Base-by-base conservation (phyloP, 495 filamentous ascomycete genomes). In the Penicillium paradoxum region DNA sequence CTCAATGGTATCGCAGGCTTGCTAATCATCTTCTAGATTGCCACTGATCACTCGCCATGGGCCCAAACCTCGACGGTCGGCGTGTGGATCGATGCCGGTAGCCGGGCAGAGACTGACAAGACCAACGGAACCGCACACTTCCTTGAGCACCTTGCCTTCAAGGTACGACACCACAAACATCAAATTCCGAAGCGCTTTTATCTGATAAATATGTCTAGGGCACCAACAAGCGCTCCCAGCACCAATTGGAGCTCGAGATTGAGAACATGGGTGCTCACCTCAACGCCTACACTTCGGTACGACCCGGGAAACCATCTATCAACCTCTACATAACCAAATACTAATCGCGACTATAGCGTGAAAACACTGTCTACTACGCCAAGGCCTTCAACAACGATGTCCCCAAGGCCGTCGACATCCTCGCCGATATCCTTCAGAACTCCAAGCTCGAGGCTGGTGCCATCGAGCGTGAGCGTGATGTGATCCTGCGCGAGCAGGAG, bases 191-290 rank as follows among this genome's bases (percentile, higher is more conserved):
- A 32, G 49, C 44, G 38, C 46, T 56, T 62, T 49, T 68, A 38
- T 49, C 56, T 64, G 50, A 64, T 59, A 17, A 50, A 48, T 40
- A 19, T 56, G 77, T 59, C 21, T 60, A 87, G 92, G 93, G 93
- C 58, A 98, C 93, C 55, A 81, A 84, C 74, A 96, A 87, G 73
- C 83, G 93, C 65, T 89, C 86, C 37, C 95, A 97, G 73, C 85
- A 92, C 66, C 93, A 97, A 74, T 77, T 99, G 71, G 93, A 99
- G 79, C 85, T 99, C 43, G 95, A 99, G 78, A 96, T 99, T 62
- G 93, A 99, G 80, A 97, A 99, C 77, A 96, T 97, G 91, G 93
- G 93, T 68, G 93, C 89, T 56, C 93, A 99, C 78, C 84, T 99
- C 55, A 99, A 99, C 73, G 93, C 93, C 63, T 99, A 99, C 80